Evolutionary conservation across 2,329 filamentous ascomycete genomes (phyloP).

Genomic region (Fusarium sp.): DNA sequence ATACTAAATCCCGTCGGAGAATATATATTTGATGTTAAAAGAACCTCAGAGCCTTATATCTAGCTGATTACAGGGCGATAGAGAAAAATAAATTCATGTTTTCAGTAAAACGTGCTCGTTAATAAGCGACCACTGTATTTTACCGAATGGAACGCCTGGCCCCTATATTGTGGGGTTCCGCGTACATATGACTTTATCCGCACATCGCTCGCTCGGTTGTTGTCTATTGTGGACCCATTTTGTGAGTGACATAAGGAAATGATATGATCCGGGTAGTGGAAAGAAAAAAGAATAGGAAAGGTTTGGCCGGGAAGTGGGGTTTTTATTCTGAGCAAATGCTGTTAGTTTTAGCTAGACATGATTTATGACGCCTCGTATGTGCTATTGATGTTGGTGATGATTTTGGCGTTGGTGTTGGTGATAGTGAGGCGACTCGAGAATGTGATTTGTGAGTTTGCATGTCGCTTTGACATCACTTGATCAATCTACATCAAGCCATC

Average conservation of each 20-base stretch:
- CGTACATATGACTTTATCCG: background rate
- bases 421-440: background rate
- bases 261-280: background rate
- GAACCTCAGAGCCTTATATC: too few species aligned
- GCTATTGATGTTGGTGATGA: too few species aligned
- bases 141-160: background rate
- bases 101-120: too few species aligned
- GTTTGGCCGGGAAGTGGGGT: too few species aligned
- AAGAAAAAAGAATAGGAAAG: background rate
- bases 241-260: too few species aligned
- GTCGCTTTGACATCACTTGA: constrained; percentile 11
- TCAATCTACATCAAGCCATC: background rate
- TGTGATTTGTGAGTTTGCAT: background rate
- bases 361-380: background rate
- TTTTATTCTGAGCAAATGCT: too few species aligned
- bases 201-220: background rate
- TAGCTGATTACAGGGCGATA: too few species aligned
- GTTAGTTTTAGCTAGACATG: background rate
- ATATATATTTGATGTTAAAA: too few species aligned
- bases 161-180: background rate
- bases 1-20: too few species aligned
- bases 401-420: background rate
- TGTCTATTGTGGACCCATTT: too few species aligned
- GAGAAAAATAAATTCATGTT: too few species aligned
- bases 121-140: background rate